phyloP scores from a whole-genome alignment of 1,284 basidiomycete species.

The Cerrena zonata region DNA sequence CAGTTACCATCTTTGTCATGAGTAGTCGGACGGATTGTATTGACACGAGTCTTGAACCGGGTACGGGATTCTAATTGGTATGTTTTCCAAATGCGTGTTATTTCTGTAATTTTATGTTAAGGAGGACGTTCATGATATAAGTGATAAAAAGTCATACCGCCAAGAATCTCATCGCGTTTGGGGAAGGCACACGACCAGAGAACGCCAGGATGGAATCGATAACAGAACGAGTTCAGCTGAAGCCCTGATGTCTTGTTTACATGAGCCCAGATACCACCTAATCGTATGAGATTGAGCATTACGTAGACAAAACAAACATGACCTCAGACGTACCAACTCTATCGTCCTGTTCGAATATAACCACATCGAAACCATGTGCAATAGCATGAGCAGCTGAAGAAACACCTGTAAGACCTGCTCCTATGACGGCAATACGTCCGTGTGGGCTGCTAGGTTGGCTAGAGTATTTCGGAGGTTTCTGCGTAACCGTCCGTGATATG shows the following conservation, averaged over 20 bases:
- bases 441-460: conserved; percentile 26
- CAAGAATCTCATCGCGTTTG: conserved; percentile 50
- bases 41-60: conserved; percentile 41
- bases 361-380: conserved; percentile 51
- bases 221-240: conserved; percentile 56
- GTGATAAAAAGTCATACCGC: conserved; percentile 26
- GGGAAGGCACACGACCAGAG: conserved; percentile 45
- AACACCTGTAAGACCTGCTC: conserved; percentile 46
- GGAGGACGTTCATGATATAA: not conserved
- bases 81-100: conserved; percentile 47
- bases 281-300: conserved; percentile 12
- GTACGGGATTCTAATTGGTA: conserved; percentile 50
- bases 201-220: conserved; percentile 49
- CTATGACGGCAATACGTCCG: conserved; percentile 48
- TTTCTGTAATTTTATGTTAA: conserved; percentile 32
- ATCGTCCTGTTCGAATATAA: conserved; percentile 39
- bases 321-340: conserved; percentile 12
- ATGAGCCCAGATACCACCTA: conserved; percentile 57
- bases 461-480: conserved; percentile 25
- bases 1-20: conserved; percentile 8
- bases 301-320: not conserved
- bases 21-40: conserved; percentile 28
- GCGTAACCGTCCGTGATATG: not conserved
- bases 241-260: conserved; percentile 57
- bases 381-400: conserved; percentile 48